Percentiles rank a stretch among this genome's conserved stretches.
Conservation (phyloP, 2,329 filamentous ascomycete species). For the Colletotrichum falcatum region DNA sequence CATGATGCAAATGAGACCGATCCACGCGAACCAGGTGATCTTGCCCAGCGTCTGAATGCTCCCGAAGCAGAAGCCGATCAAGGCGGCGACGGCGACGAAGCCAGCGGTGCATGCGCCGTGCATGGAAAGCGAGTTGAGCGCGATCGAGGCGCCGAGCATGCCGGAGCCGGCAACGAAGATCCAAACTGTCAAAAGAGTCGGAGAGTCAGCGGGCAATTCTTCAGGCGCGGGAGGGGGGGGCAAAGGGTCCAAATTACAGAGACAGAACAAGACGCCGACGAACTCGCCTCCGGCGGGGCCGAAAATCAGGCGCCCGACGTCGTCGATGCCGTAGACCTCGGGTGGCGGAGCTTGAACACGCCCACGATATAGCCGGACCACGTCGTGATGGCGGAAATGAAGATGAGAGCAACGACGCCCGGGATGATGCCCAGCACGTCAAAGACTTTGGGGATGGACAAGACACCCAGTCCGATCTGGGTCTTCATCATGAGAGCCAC, state of each 20-base stretch:
- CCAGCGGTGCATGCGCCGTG: conserved; percentile 55
- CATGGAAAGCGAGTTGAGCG: conserved; percentile 54
- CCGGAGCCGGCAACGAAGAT: conserved; percentile 52
- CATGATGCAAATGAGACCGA: conserved; percentile 48
- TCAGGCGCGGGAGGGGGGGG: accelerated
- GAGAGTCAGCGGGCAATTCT: neutral
- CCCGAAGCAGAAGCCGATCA: conserved; percentile 47
- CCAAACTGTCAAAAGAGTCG: conserved; percentile 41
- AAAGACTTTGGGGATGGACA: conserved; percentile 61
- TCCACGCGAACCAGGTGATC: conserved; percentile 51
- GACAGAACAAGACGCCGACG: conserved; percentile 51
- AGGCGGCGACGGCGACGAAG: conserved; percentile 53
- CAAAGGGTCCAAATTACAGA: conserved; percentile 46
- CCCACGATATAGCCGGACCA: conserved; percentile 63
- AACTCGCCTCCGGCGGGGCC: conserved; percentile 59
- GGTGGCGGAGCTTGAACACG: conserved; percentile 63
- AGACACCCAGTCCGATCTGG: conserved; percentile 59
- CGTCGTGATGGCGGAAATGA: conserved; percentile 57
- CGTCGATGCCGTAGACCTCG: conserved; percentile 64
- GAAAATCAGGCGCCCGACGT: conserved; percentile 62
- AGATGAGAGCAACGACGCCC: conserved; percentile 57
- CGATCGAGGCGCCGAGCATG: conserved; percentile 56
- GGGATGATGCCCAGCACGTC: conserved; percentile 60
- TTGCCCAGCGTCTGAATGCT: conserved; percentile 50
- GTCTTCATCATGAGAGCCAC: conserved; percentile 59